Conservation (phyloP, 768 basidiomycete species). For the Tubosaeta sp. region DNA sequence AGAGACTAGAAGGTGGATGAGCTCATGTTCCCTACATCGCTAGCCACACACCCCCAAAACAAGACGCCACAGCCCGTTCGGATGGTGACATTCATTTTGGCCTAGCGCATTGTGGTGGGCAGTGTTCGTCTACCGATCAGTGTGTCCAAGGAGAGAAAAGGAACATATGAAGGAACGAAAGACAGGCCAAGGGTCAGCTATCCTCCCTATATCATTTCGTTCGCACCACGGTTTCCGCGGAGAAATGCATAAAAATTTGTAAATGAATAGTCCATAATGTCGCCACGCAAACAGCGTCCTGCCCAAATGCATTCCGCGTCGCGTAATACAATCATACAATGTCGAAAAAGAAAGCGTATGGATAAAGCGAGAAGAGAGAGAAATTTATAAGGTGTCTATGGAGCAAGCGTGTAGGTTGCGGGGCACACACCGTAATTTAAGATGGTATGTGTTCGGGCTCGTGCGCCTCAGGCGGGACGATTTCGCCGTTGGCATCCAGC, state of each 20-base stretch:
- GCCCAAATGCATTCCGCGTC: background rate
- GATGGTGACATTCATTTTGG: background rate
- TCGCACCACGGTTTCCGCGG: too few relatives aligned
- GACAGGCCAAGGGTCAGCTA: background rate
- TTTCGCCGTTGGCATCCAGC: constrained; percentile 50
- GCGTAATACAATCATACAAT: background rate
- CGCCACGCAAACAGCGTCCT: background rate
- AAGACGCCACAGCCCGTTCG: too few relatives aligned
- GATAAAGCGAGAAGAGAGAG: background rate
- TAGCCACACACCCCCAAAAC: too few relatives aligned
- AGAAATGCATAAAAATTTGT: background rate
- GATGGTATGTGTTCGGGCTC: constrained; percentile 45
- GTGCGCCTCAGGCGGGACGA: constrained; percentile 53
- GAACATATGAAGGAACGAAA: too few relatives aligned
- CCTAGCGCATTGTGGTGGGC: background rate
- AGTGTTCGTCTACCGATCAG: background rate
- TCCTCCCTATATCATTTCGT: background rate
- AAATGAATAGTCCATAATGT: background rate
- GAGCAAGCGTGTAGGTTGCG: background rate
- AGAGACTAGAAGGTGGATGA: too few relatives aligned
- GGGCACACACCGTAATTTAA: constrained; percentile 6
- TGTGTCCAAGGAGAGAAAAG: background rate
- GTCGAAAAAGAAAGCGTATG: background rate
- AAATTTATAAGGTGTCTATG: background rate
- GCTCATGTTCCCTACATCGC: too few relatives aligned